Base-by-base conservation (phyloP, 2,329 filamentous ascomycete genomes). In the Fusarium sp. region DNA sequence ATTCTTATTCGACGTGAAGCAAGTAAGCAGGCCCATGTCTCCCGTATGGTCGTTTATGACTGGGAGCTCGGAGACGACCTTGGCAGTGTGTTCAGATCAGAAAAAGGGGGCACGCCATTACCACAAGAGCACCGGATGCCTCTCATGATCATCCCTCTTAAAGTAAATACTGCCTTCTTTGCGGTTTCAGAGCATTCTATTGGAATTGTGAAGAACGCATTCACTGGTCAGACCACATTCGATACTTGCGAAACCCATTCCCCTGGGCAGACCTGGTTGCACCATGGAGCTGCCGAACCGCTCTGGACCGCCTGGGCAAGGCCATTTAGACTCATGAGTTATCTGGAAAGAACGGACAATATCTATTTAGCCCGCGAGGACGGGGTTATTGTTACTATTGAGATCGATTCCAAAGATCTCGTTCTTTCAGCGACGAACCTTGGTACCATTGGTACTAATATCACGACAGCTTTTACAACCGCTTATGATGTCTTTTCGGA, bases 291-390 rank as follows among this genome's bases (percentile, higher is more conserved):
- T 32, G 78, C 73, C 34, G 74, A 63, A 38, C 91, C 91, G 1
- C 77, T 92, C 5, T 97, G 94, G 92, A 91, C 91, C 5, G 88
- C 91, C 23, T 99, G 95, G 94, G 88, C 93, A 26, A 87, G 92
- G 60, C 91, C 94, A 3, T 85, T 88, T 60, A 89, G 95, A 9
- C 85, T 88, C 23, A 85, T 85, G 61, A 79, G 82, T 14, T 91
- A 90, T 68, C 86, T 86, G 51, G 81, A 85, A 53, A 84, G 82
- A 19, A 88, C 89, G 34, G 96, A 98, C 73, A 88, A 90, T 61
- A 88, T 98, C 47, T 97, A 96, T 74, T 81, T 99, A 17, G 92
- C 91, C 12, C 88, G 94, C 54, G 95, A 98, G 78, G 95, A 98
- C 74, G 96, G 96, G 4, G 82, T 89, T 47, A 85, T 97, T 11